Conservation (phyloP, 2,329 filamentous ascomycete species). For the Pezicula radicicola region DNA sequence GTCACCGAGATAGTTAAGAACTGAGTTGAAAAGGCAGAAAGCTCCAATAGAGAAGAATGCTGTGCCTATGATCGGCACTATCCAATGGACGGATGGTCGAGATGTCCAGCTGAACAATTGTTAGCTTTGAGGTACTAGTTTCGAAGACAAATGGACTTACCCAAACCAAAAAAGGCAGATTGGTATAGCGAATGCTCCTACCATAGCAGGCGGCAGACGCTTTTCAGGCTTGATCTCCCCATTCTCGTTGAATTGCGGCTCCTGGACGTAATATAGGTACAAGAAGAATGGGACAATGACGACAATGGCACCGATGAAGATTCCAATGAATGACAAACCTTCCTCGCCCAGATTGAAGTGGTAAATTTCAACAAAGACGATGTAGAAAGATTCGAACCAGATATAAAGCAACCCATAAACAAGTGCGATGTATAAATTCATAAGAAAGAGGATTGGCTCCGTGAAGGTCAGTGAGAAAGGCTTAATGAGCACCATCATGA, state of each 20-base stretch:
- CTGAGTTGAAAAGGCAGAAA: conserved; percentile 44
- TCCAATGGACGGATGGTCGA: conserved; percentile 48
- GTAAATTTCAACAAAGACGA: conserved; percentile 59
- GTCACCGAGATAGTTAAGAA: conserved; percentile 39
- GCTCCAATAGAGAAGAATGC: conserved; percentile 37
- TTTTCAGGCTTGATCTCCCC: conserved; percentile 47
- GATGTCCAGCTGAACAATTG: conserved; percentile 50
- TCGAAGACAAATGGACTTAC: conserved; percentile 36
- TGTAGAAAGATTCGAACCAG: conserved; percentile 60
- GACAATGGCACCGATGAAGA: conserved; percentile 47
- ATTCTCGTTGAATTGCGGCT: conserved; percentile 43
- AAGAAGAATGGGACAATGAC: conserved; percentile 45
- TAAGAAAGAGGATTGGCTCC: conserved; percentile 59
- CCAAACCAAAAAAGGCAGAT: conserved; percentile 58
- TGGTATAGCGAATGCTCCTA: conserved; percentile 48
- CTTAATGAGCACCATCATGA: conserved; percentile 53
- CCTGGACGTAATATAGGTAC: conserved; percentile 44
- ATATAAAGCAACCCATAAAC: conserved; percentile 60
- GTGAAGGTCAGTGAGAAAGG: conserved; percentile 56
- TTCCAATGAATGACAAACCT: conserved; percentile 58
- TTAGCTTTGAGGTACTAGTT: neutral
- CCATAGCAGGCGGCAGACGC: conserved; percentile 51
- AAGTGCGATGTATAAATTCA: conserved; percentile 58
- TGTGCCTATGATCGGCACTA: conserved; percentile 50
- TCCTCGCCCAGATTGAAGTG: conserved; percentile 54